Evolutionary conservation across 306 rosid species (phyloP), one percentile per base, ranked within the genome.

Genomic region (Trifolium pratense): DNA sequence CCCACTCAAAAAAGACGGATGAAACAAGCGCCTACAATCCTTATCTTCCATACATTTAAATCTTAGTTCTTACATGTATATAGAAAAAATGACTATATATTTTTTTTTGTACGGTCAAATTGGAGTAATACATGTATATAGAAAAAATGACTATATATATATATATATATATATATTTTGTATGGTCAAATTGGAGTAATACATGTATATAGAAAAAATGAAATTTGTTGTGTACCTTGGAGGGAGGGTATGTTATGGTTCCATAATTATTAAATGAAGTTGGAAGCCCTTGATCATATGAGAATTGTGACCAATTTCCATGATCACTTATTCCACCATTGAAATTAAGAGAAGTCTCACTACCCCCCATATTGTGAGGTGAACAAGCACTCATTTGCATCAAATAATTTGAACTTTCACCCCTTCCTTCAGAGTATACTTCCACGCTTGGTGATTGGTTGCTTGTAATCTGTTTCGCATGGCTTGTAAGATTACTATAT

Each of bases 361-460:
- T 56, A 64, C 70, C 49, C 29, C 13, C 64, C 23, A 66, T 9
- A 57, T 74, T 70, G 74, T 69, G 45, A 14, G 82, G 63, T 61
- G 86, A 79, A 18, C 56, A 79, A 9, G 17, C 63, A 69, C 84
- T 82, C 40, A 69, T 59, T 0, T 79, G 78, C 84, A 83, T 77
- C 29, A 81, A 62, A 80, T 89, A 85, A 68, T 83, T 77, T 16
- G 91, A 80, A 81, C 87, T 85, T 70, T 92, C 96, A 7, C 82
- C 78, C 78, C 91, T 86, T 82, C 96, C 92, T 43, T 90, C 90
- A 10, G 91, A 83, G 62, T 90, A 87, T 3, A 88, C 76, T 9
- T 90, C 97, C 36, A 91, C 77, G 84, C 85, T 87, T 7, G 97
- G 77, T 58, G 97, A 87, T 34, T 82, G 92, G 23, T 91, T 85